Evolutionary conservation across 202 grass and related monocot species (phyloP).

Genomic region (Musa balbisiana): DNA sequence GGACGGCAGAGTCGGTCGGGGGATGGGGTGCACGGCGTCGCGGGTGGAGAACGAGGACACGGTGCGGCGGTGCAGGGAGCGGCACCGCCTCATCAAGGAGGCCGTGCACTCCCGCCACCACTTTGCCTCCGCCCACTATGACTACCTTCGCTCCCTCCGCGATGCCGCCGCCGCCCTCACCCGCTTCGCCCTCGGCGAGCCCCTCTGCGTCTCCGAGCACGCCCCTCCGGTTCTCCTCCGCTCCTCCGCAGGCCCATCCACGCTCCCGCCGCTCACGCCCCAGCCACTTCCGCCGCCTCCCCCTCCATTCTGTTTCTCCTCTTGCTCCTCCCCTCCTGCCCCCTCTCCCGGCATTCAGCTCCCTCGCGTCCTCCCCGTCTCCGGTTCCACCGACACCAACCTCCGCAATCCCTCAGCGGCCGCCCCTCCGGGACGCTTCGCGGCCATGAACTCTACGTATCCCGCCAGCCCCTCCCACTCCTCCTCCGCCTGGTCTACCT

Average conservation of each 20-base stretch:
- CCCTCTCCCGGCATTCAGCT: neutral
- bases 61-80: slow-evolving; percentile 95
- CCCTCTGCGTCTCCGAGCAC: slow-evolving; percentile 72
- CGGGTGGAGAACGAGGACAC: slow-evolving; percentile 94
- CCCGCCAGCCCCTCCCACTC: slow-evolving; percentile 61
- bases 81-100: slow-evolving; percentile 76
- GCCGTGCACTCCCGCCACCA: slow-evolving; percentile 70
- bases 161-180: slow-evolving; percentile 63
- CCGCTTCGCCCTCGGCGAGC: slow-evolving; percentile 68
- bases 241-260: neutral
- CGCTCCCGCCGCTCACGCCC: slow-evolving; percentile 12
- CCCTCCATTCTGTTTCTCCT: neutral
- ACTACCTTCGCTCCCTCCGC: slow-evolving; percentile 86
- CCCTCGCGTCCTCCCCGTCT: slow-evolving; percentile 6
- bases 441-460: slow-evolving; percentile 12
- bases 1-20: too few species aligned
- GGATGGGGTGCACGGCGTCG: slow-evolving; percentile 86
- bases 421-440: slow-evolving; percentile 26
- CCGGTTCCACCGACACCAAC: neutral
- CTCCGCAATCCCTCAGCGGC: slow-evolving; percentile 23
- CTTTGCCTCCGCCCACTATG: slow-evolving; percentile 79
- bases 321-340: slow-evolving; percentile 18
- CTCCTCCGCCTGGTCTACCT: slow-evolving; percentile 47
- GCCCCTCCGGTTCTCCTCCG: slow-evolving; percentile 67
- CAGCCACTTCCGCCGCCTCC: slow-evolving; percentile 25